Percentiles rank a stretch among this genome's conserved stretches.
Evolutionary conservation across 495 filamentous ascomycete genomes (phyloP).

Genomic region (Parachaetomium inaequale): DNA sequence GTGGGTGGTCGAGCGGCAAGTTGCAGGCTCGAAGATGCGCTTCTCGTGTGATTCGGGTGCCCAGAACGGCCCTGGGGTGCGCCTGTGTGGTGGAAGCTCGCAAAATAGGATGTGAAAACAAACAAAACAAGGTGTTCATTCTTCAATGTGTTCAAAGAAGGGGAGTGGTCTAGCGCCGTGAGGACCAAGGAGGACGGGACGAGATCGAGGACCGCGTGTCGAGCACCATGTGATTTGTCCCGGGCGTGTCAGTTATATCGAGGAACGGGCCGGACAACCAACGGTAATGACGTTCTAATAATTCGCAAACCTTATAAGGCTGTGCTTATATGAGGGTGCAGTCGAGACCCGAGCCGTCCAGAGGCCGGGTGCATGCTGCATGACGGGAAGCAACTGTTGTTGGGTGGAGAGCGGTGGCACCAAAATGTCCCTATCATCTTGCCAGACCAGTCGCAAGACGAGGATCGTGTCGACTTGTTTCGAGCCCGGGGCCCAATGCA

Average conservation of each 20-base stretch:
- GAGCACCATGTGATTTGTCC: neutral
- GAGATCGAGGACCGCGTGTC: neutral
- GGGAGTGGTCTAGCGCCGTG: neutral
- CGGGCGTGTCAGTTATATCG: conserved; percentile 10
- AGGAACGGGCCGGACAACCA: neutral
- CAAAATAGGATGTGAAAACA: neutral
- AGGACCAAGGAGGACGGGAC: neutral
- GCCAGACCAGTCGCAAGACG: neutral
- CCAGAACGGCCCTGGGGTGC: no score
- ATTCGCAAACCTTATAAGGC: neutral
- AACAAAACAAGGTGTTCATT: neutral
- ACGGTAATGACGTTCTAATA: neutral
- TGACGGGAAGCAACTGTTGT: conserved; percentile 4
- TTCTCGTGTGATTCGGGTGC: no score
- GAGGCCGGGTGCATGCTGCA: neutral
- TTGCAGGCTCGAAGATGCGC: neutral
- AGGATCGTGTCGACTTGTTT: neutral
- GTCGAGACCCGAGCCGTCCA: neutral
- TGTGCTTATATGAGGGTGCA: conserved; percentile 2
- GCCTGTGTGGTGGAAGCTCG: neutral
- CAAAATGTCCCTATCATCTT: neutral
- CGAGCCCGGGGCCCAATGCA: neutral
- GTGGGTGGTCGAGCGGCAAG: neutral
- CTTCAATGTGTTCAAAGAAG: neutral
- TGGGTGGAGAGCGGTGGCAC: conserved; percentile 13